phyloP scores from a whole-genome alignment of 345 rosid species.

The Syzygium aqueum region DNA sequence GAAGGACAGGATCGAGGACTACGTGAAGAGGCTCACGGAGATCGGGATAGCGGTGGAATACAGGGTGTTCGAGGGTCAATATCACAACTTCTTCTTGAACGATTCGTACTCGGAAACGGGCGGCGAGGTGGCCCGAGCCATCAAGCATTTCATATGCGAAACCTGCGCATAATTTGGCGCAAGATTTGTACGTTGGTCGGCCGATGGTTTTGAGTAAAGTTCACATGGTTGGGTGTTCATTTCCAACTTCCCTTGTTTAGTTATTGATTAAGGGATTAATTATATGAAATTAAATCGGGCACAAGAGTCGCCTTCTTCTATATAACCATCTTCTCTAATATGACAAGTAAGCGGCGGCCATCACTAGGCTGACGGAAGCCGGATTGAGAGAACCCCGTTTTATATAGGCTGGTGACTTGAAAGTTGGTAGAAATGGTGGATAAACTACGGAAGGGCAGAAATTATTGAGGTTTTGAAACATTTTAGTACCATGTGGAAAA shows the following conservation, averaged over 20 bases:
- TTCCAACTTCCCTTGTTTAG: neutral
- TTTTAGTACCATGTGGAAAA: neutral
- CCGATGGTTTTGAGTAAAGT: neutral
- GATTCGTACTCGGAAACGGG: neutral
- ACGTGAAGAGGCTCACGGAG: neutral
- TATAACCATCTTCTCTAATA: neutral
- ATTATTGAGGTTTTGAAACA: neutral
- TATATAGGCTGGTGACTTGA: neutral
- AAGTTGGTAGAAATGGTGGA: neutral
- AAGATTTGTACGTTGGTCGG: neutral
- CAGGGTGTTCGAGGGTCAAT: neutral
- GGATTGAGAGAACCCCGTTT: neutral
- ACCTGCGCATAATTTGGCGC: neutral
- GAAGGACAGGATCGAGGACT: constrained; percentile 1
- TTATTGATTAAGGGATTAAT: neutral
- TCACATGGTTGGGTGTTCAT: neutral
- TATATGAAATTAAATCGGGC: neutral
- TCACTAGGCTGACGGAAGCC: neutral
- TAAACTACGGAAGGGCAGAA: neutral
- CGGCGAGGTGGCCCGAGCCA: neutral
- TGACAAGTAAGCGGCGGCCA: neutral
- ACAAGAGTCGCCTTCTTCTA: neutral
- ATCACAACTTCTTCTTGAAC: constrained; percentile 1
- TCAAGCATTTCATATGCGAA: neutral
- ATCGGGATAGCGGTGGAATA: constrained; percentile 4